Conservation (phyloP, 1,284 basidiomycete species). For the Wolfiporia cocos region DNA sequence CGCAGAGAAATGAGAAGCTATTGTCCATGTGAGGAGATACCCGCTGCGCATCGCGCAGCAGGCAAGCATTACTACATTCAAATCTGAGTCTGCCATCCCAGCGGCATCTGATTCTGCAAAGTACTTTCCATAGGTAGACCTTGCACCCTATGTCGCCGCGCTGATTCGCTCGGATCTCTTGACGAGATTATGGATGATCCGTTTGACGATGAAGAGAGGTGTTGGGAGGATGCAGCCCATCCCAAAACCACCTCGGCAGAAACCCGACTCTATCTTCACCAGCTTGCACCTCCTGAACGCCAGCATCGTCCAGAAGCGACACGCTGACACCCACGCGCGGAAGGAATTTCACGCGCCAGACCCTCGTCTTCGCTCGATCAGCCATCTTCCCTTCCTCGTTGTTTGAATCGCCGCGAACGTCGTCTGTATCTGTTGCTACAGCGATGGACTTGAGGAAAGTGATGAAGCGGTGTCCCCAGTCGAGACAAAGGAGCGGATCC, state of each 20-base stretch:
- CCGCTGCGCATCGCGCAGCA: too few relatives aligned
- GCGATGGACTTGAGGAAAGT: conserved; percentile 43
- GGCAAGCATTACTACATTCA: too few relatives aligned
- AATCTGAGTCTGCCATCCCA: too few relatives aligned
- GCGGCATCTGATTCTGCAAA: too few relatives aligned
- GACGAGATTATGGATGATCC: too few relatives aligned
- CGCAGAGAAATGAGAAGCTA: too few relatives aligned
- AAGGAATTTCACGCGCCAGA: conserved; percentile 66
- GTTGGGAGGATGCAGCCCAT: too few relatives aligned
- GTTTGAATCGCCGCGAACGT: conserved; percentile 3
- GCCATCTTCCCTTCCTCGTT: not conserved
- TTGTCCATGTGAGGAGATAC: too few relatives aligned
- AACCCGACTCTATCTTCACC: conserved; percentile 73
- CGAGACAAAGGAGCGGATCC: conserved; percentile 72
- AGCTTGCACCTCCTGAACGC: conserved; percentile 49
- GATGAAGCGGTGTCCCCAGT: conserved; percentile 68
- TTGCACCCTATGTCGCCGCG: too few relatives aligned
- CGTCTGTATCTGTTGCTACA: conserved; percentile 7
- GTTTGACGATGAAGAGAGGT: too few relatives aligned
- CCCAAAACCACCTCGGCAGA: conserved; percentile 66
- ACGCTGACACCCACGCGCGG: conserved; percentile 48
- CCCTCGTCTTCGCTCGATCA: conserved; percentile 19
- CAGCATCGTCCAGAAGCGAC: conserved; percentile 36
- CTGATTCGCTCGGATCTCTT: too few relatives aligned
- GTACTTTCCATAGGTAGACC: too few relatives aligned